Percentiles rank a stretch among this genome's conserved stretches.
Evolutionary conservation across 805 yeast genomes (phyloP).

Genomic region (Yarrowia porcina): DNA sequence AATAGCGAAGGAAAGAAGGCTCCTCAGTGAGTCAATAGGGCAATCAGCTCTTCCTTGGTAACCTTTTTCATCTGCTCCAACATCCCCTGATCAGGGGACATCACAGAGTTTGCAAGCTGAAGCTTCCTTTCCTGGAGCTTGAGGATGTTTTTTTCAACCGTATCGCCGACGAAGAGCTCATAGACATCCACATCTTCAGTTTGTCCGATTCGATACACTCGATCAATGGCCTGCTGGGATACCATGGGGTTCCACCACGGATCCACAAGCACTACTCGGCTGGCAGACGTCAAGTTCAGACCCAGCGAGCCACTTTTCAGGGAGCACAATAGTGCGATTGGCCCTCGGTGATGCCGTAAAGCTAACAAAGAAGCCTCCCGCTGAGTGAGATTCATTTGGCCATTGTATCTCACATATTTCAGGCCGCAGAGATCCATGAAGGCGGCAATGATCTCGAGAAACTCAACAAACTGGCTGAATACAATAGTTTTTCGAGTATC

Average conservation of each 20-base stretch:
- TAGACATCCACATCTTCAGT: not conserved
- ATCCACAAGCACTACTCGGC: not conserved
- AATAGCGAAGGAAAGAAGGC: no score
- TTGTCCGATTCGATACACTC: not conserved
- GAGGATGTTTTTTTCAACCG: not conserved
- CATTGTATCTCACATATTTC: not conserved
- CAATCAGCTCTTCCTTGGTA: not conserved
- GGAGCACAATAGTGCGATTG: not conserved
- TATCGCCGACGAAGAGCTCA: not conserved
- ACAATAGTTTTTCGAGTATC: not conserved
- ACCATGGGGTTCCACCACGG: not conserved
- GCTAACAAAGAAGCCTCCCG: not conserved
- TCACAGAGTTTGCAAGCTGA: not conserved
- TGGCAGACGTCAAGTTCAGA: not conserved
- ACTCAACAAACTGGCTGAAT: not conserved
- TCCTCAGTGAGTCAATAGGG: not conserved
- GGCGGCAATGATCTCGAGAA: not conserved
- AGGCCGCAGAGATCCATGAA: not conserved
- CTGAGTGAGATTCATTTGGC: not conserved
- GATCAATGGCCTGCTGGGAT: not conserved
- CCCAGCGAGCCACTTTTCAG: not conserved
- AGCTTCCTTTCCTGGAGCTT: not conserved
- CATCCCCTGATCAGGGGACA: not conserved
- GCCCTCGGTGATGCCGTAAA: not conserved
- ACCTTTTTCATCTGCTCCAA: not conserved